phyloP scores from a whole-genome alignment of 345 rosid genomes.

The Limnanthes douglasii region DNA sequence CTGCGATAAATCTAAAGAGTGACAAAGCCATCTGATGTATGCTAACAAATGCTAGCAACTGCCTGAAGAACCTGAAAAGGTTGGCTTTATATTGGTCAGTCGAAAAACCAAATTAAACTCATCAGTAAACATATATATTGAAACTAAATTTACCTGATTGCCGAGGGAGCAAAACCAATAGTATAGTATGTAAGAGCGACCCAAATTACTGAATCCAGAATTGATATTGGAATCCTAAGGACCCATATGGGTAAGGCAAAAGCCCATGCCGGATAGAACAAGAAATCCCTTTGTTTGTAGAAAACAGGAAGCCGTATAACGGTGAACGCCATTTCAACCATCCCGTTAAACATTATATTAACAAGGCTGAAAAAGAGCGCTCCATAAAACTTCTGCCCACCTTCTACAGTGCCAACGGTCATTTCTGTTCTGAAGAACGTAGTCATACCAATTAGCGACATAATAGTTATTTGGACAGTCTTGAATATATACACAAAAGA shows the following conservation, averaged over 20 bases:
- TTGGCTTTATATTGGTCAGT: background rate
- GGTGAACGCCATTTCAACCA: constrained; percentile 50
- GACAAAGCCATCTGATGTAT: constrained; percentile 82
- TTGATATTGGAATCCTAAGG: constrained; percentile 48
- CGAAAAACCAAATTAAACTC: too few species aligned
- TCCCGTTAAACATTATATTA: constrained; percentile 54
- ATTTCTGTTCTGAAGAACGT: constrained; percentile 46
- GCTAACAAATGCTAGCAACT: constrained; percentile 50
- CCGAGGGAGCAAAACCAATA: constrained; percentile 56
- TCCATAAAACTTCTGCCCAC: constrained; percentile 36
- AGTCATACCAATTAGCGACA: constrained; percentile 33
- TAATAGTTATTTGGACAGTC: constrained; percentile 36
- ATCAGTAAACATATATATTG: too few species aligned
- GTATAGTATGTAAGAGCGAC: constrained; percentile 46
- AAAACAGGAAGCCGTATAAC: constrained; percentile 51
- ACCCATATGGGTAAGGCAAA: constrained; percentile 47
- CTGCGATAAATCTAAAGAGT: constrained; percentile 84
- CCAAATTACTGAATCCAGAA: constrained; percentile 52
- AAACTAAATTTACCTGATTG: constrained; percentile 53
- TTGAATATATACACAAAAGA: constrained; percentile 42
- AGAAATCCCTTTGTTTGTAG: constrained; percentile 54
- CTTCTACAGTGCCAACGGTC: constrained; percentile 22
- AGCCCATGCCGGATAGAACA: constrained; percentile 65
- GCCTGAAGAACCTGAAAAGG: constrained; percentile 71
- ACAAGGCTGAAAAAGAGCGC: constrained; percentile 41